phyloP scores from a whole-genome alignment of 371 early-diverging fungal species.

The Enterospora canceri region DNA sequence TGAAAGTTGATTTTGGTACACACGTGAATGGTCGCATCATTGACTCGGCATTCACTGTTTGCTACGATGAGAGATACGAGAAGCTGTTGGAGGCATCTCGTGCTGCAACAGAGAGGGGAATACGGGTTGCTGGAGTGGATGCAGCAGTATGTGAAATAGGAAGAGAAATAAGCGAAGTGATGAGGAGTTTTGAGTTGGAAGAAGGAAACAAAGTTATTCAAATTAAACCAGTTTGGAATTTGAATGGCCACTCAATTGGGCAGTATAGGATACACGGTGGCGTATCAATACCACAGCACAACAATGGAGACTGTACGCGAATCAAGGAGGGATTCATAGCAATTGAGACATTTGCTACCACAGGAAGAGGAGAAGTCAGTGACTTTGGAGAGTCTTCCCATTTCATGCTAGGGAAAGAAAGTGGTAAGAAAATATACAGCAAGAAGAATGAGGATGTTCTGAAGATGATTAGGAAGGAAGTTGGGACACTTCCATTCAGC shows the following conservation, averaged over 20 bases:
- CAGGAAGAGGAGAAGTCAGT: conserved; percentile 79
- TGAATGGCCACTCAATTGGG: conserved; percentile 91
- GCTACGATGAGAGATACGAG: conserved; percentile 80
- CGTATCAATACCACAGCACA: conserved; percentile 84
- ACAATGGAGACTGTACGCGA: conserved; percentile 73
- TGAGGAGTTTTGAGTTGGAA: conserved; percentile 90
- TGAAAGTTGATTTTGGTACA: conserved; percentile 95
- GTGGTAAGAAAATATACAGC: conserved; percentile 27
- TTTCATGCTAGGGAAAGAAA: conserved; percentile 62
- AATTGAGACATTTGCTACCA: conserved; percentile 94
- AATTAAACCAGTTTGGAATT: conserved; percentile 73
- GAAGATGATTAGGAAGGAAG: conserved; percentile 71
- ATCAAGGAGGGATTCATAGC: conserved; percentile 89
- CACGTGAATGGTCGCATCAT: conserved; percentile 90
- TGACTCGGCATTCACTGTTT: conserved; percentile 89
- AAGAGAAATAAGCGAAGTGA: conserved; percentile 85
- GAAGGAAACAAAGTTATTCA: conserved; percentile 78
- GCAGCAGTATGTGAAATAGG: conserved; percentile 87
- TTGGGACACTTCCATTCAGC: conserved; percentile 92
- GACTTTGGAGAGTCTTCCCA: conserved; percentile 87
- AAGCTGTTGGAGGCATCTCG: conserved; percentile 72
- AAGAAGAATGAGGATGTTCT: conserved; percentile 71
- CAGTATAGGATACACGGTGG: conserved; percentile 86
- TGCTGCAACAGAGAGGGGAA: conserved; percentile 90
- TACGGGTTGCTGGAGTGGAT: conserved; percentile 85